Evolutionary conservation across 768 basidiomycete species (phyloP).

Genomic region (Trametes punicea): DNA sequence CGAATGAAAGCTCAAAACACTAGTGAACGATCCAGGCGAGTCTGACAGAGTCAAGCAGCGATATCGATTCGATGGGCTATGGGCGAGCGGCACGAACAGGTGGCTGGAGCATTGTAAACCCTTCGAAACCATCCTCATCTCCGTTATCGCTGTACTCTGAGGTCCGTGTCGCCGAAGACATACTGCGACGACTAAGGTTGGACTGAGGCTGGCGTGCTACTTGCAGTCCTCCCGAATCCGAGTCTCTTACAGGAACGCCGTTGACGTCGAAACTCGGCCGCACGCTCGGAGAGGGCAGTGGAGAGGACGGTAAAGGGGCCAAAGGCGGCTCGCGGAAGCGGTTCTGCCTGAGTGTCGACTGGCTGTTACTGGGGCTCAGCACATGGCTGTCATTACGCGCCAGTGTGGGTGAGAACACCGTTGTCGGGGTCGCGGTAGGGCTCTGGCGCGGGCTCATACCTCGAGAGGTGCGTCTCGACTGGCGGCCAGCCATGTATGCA

Average conservation of each 20-base stretch:
- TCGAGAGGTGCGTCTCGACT: slow-evolving; percentile 6
- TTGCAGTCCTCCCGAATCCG: not conserved
- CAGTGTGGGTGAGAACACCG: not conserved
- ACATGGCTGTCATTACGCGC: not conserved
- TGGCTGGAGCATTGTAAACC: slow-evolving; percentile 17
- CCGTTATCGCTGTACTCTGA: slow-evolving; percentile 10
- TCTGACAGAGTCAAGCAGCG: not conserved
- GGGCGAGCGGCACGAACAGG: not conserved
- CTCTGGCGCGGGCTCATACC: not conserved
- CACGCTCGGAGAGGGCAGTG: slow-evolving; percentile 19
- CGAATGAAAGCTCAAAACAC: too few species aligned
- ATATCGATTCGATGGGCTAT: not conserved
- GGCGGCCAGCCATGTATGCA: slow-evolving; percentile 22
- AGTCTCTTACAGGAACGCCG: slow-evolving; percentile 2
- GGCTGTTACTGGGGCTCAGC: not conserved
- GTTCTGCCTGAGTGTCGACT: not conserved
- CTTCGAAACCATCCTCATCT: slow-evolving; percentile 1
- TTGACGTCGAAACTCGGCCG: slow-evolving; percentile 14
- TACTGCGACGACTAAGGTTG: not conserved
- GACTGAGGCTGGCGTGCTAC: not conserved
- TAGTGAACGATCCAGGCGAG: too few species aligned
- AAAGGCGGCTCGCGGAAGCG: slow-evolving; percentile 26
- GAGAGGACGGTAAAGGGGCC: slow-evolving; percentile 26
- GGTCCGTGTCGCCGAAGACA: slow-evolving; percentile 3
- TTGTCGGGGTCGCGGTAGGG: not conserved